phyloP scores from a whole-genome alignment of 2,329 filamentous ascomycete genomes.

The Metarhizium brunneum region DNA sequence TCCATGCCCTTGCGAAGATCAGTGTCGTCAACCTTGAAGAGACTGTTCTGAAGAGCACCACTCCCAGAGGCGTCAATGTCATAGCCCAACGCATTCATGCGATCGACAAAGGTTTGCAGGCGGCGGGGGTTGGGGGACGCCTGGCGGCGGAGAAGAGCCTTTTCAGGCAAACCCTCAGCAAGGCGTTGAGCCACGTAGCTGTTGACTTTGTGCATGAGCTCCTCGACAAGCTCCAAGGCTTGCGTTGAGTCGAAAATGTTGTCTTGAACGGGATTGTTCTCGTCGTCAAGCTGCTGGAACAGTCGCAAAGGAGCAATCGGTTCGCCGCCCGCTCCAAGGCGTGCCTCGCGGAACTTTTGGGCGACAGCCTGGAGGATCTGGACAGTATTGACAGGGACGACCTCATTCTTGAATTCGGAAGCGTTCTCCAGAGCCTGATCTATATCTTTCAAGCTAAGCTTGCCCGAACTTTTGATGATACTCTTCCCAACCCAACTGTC shows the following conservation, averaged over 20 bases:
- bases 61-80: slow-evolving; percentile 86
- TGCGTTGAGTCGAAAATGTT: slow-evolving; percentile 91
- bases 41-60: slow-evolving; percentile 82
- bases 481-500: slow-evolving; percentile 92
- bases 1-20: slow-evolving; percentile 97
- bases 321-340: slow-evolving; percentile 70
- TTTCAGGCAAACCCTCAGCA: slow-evolving; percentile 70
- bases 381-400: slow-evolving; percentile 65
- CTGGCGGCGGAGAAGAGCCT: slow-evolving; percentile 86
- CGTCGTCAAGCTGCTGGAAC: slow-evolving; percentile 89
- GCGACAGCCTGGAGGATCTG: slow-evolving; percentile 72
- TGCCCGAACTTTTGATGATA: slow-evolving; percentile 85
- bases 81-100: slow-evolving; percentile 86
- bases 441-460: slow-evolving; percentile 75
- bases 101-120: slow-evolving; percentile 80
- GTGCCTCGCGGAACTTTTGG: slow-evolving; percentile 82
- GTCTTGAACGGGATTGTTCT: slow-evolving; percentile 92
- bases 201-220: slow-evolving; percentile 90
- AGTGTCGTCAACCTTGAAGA: slow-evolving; percentile 84
- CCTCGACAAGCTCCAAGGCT: slow-evolving; percentile 88
- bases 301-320: slow-evolving; percentile 80
- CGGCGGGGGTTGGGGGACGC: slow-evolving; percentile 77
- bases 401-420: slow-evolving; percentile 51
- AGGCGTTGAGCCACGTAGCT: slow-evolving; percentile 81
- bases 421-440: slow-evolving; percentile 67